Evolutionary conservation across 495 filamentous ascomycete species (phyloP).

Genomic region (Talaromyces adpressus): DNA sequence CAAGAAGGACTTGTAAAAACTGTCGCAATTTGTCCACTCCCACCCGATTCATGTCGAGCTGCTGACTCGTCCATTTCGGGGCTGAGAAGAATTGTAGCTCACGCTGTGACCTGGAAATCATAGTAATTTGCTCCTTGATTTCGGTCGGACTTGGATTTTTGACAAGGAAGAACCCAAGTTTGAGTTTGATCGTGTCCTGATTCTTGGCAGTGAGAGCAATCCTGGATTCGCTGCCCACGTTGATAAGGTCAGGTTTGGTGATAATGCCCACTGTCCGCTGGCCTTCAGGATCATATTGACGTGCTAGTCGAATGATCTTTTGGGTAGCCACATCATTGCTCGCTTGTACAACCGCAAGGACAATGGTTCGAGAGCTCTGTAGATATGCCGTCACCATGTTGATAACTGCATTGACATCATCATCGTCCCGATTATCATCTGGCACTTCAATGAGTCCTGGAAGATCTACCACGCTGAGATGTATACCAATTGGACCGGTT

Average conservation of each 20-base stretch:
- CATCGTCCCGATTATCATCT: slow-evolving; percentile 37
- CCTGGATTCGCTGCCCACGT: slow-evolving; percentile 31
- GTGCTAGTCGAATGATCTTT: slow-evolving; percentile 36
- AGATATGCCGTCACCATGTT: slow-evolving; percentile 42
- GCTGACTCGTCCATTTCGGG: slow-evolving; percentile 10
- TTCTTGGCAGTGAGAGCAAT: slow-evolving; percentile 36
- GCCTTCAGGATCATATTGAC: slow-evolving; percentile 35
- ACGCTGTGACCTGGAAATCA: no score
- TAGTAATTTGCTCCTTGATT: slow-evolving; percentile 16
- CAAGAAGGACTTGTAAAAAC: slow-evolving; percentile 50
- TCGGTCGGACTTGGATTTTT: slow-evolving; percentile 33
- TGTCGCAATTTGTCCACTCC: slow-evolving; percentile 44
- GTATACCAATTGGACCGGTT: slow-evolving; percentile 42
- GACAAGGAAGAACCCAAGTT: slow-evolving; percentile 44
- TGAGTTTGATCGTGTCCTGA: slow-evolving; percentile 30
- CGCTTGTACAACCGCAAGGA: slow-evolving; percentile 45
- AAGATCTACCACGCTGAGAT: slow-evolving; percentile 51
- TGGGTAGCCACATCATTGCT: slow-evolving; percentile 46
- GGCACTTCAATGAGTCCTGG: slow-evolving; percentile 45
- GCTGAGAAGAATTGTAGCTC: slow-evolving; percentile 33
- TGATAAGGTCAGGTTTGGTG: slow-evolving; percentile 44
- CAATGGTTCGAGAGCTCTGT: slow-evolving; percentile 42
- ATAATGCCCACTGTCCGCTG: slow-evolving; percentile 43
- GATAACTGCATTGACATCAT: slow-evolving; percentile 39
- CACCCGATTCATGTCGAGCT: slow-evolving; percentile 9